These are phyloP conservation scores for Davidsoniella virescens DNA, from an alignment of 2,329 filamentous ascomycete genomes.

Conservation along the genomic window DNA sequence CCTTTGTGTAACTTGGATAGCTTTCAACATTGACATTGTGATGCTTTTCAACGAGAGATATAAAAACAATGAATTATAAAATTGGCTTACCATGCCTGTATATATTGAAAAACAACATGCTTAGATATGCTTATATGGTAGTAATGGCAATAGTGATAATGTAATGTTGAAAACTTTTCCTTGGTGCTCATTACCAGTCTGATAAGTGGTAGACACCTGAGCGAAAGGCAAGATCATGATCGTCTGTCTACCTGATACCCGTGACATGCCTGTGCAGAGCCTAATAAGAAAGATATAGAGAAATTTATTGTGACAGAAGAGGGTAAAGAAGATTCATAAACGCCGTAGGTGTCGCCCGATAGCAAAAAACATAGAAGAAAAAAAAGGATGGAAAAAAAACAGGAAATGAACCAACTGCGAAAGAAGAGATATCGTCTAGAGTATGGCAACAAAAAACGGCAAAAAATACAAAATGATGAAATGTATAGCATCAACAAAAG, in stretches of 20 bases:
- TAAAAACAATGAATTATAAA: not conserved
- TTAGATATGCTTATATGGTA: slow-evolving; percentile 8
- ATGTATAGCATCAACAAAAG: not conserved
- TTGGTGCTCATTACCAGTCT: not conserved
- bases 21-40: too few relatives aligned
- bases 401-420: not conserved
- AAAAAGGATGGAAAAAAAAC: not conserved
- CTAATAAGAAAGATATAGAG: not conserved
- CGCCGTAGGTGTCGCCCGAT: slow-evolving; percentile 10
- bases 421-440: not conserved
- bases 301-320: not conserved
- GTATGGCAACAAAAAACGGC: not conserved
- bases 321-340: slow-evolving; percentile 7
- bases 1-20: too few relatives aligned
- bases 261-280: not conserved
- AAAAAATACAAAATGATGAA: not conserved
- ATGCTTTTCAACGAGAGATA: too few relatives aligned
- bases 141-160: slow-evolving; percentile 1
- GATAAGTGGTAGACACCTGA: not conserved
- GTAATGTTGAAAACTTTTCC: slow-evolving; percentile 1
- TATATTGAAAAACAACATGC: slow-evolving; percentile 9
- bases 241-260: not conserved
- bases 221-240: not conserved
- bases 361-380: not conserved
- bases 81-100: slow-evolving; percentile 2